Evolutionary conservation across 164 flowering plant genomes (phyloP).

Genomic region (Taxillus chinensis): DNA sequence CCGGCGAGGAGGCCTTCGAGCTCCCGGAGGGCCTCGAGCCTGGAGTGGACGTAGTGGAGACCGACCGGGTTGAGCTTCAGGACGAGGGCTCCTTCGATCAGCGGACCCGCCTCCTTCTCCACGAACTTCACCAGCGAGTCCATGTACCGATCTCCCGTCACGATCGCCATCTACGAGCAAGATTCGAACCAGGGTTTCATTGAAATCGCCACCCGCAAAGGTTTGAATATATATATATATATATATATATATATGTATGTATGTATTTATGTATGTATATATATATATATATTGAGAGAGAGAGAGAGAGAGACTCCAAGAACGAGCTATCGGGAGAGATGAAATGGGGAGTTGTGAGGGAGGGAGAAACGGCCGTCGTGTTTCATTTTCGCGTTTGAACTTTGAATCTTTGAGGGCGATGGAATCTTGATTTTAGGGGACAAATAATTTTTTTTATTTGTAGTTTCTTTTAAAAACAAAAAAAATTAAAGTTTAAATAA

Average conservation of each 20-base stretch:
- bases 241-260: too few relatives aligned
- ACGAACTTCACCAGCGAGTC: conserved; percentile 65
- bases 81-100: conserved; percentile 57
- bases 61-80: conserved; percentile 88
- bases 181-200: conserved; percentile 4
- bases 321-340: too few relatives aligned
- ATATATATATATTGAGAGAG: too few relatives aligned
- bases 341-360: neutral
- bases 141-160: conserved; percentile 86
- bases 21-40: conserved; percentile 75
- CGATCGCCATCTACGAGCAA: conserved; percentile 44
- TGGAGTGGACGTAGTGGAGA: conserved; percentile 79
- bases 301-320: too few relatives aligned
- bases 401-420: too few relatives aligned
- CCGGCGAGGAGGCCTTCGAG: conserved; percentile 69
- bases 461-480: too few relatives aligned
- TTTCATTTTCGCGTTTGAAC: too few relatives aligned
- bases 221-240: neutral
- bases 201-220: too few relatives aligned
- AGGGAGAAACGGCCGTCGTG: neutral
- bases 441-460: too few relatives aligned
- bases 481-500: too few relatives aligned
- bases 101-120: conserved; percentile 47
- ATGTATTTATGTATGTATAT: too few relatives aligned
- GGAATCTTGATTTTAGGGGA: too few relatives aligned